Evolutionary conservation across 2,329 filamentous ascomycete genomes (phyloP), one percentile per base, ranked within the genome.

Genomic region (Aspergillus texensis): DNA sequence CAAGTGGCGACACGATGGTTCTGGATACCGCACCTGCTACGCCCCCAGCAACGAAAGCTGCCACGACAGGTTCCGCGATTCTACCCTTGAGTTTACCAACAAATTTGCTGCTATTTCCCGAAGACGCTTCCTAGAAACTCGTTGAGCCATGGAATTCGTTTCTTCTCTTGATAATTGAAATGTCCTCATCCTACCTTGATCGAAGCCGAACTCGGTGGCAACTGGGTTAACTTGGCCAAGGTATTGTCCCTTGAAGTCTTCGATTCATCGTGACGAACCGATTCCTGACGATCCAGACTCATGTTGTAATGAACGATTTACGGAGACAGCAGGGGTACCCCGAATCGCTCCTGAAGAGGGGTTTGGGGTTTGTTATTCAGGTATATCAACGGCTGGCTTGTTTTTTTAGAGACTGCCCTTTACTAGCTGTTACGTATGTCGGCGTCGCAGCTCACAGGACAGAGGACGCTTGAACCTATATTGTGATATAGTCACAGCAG

Each of bases 11-110:
- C 5, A 99, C 95, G 55, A 98, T 94, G 28, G 95, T 99, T 75
- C 95, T 88, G 36, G 95, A 98, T n/a, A 99, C 94, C 50, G 95
- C 95, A 63, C 95, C 95, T 19, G 95, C 95, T 26, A 97, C 89
- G 69, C 95, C 95, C 65, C 95, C 95, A 34, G 93, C 95, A 73
- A 96, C 91, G 75, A 99, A 99, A 39, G 95, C 94, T 48, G 95
- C 94, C 39, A 93, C 82, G 45, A 97, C 89, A 4, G 94, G 94
- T 67, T 96, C 91, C 11, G 93, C 90, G 66, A 97, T 57, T 45
- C 73, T 77, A n/a, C 73, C 72, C 62, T 63, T 76, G 30, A 72
- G 64, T 54, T 67, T 66, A 55, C 62, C 58, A 39, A 75, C 28
- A 9, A 76, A n/a, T 28, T 73, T 67, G 1, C 68, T 66, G 9